phyloP scores from a whole-genome alignment of 1,284 basidiomycete species.

The Moesziomyces sp. region DNA sequence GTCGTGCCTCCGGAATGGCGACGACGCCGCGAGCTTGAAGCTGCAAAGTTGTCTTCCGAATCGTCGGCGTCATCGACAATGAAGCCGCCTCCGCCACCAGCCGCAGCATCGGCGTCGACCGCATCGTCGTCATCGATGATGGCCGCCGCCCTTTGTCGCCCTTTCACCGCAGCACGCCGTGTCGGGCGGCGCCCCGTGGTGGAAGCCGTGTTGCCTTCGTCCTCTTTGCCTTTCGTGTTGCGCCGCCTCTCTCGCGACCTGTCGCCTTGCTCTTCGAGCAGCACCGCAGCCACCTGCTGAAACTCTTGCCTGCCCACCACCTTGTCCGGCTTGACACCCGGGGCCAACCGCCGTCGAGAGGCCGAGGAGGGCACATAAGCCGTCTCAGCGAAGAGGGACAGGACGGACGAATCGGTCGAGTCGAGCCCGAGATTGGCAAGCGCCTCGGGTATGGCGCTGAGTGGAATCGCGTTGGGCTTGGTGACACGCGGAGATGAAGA shows the following conservation, averaged over 20 bases:
- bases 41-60: constrained; percentile 38
- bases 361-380: constrained; percentile 32
- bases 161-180: constrained; percentile 26
- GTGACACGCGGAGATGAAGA: constrained; percentile 1
- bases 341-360: constrained; percentile 12
- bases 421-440: constrained; percentile 47
- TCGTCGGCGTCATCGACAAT: constrained; percentile 34
- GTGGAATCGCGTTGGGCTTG: constrained; percentile 35
- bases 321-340: constrained; percentile 31
- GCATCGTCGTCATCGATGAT: constrained; percentile 10
- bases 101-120: constrained; percentile 5
- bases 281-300: constrained; percentile 39
- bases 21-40: constrained; percentile 5
- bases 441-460: constrained; percentile 48
- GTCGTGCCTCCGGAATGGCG: background rate
- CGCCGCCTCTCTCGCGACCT: background rate
- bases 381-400: constrained; percentile 43
- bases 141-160: constrained; percentile 23
- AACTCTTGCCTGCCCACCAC: constrained; percentile 51
- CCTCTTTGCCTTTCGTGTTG: constrained; percentile 2
- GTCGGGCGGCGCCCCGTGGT: constrained; percentile 17
- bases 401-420: constrained; percentile 34
- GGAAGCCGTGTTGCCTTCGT: background rate
- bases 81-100: constrained; percentile 28
- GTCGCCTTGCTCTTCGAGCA: constrained; percentile 24